A percentile compares a stretch with the other conserved stretches of the same genome.
Evolutionary conservation across 1,139 yeast genomes (phyloP).

Genomic region (Pichia sp.): DNA sequence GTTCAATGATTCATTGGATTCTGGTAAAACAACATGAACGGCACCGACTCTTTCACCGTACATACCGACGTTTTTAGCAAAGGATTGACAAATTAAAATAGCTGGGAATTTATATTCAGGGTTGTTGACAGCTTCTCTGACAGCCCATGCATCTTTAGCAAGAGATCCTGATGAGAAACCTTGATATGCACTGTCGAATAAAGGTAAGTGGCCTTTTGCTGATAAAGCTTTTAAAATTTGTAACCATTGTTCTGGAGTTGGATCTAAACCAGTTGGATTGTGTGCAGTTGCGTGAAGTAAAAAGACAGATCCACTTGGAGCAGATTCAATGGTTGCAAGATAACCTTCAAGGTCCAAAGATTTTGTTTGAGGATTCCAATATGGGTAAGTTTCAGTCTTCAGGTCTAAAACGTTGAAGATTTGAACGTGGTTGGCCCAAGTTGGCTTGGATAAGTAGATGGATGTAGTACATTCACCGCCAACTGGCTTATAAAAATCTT

Average conservation of each 20-base stretch:
- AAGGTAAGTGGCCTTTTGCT: conserved; percentile 62
- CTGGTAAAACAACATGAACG: conserved; percentile 59
- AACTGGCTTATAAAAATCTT: conserved; percentile 41
- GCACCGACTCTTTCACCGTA: conserved; percentile 98
- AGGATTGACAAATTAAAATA: conserved; percentile 81
- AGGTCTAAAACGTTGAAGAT: conserved; percentile 67
- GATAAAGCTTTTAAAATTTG: conserved; percentile 55
- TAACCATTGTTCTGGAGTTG: conserved; percentile 79
- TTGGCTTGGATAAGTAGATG: conserved; percentile 78
- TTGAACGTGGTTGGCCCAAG: conserved; percentile 94
- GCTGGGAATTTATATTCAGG: conserved; percentile 32
- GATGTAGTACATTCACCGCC: conserved; percentile 21
- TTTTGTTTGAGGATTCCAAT: conserved; percentile 59
- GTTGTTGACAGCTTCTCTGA: conserved; percentile 67
- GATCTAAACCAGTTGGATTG: conserved; percentile 97
- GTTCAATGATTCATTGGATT: conserved; percentile 31
- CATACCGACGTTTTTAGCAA: conserved; percentile 95
- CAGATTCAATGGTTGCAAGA: conserved; percentile 53
- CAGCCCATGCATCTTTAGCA: conserved; percentile 78
- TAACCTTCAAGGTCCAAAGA: conserved; percentile 63
- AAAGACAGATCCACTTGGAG: conserved; percentile 74
- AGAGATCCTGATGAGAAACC: conserved; percentile 93
- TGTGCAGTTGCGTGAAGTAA: conserved; percentile 94
- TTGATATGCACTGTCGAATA: conserved; percentile 95
- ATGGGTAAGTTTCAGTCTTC: conserved; percentile 61